phyloP scores from a whole-genome alignment of 345 rosid genomes.

The Microcos paniculata region DNA sequence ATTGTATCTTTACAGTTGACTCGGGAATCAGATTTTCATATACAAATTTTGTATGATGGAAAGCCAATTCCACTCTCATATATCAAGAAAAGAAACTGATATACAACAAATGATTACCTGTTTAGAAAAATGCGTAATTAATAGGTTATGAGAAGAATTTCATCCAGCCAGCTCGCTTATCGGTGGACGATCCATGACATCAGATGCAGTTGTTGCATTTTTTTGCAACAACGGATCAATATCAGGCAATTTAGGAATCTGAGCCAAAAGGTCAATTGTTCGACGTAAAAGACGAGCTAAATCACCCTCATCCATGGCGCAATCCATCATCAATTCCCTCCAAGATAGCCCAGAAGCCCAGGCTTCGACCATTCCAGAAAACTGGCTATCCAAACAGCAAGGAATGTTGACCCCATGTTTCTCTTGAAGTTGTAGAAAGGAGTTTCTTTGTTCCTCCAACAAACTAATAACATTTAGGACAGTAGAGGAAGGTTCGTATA shows the following conservation, averaged over 20 bases:
- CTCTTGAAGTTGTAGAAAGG: constrained; percentile 65
- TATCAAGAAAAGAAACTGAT: background rate
- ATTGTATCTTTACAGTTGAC: background rate
- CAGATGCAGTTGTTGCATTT: constrained; percentile 61
- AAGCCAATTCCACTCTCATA: background rate
- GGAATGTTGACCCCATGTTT: constrained; percentile 75
- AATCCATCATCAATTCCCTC: constrained; percentile 95
- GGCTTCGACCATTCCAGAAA: constrained; percentile 97
- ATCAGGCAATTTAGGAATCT: constrained; percentile 92
- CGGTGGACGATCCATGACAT: constrained; percentile 91
- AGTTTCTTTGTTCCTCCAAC: constrained; percentile 66
- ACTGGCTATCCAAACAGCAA: constrained; percentile 77
- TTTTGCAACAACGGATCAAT: constrained; percentile 62
- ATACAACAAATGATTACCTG: background rate
- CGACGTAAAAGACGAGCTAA: constrained; percentile 81
- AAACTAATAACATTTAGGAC: constrained; percentile 48
- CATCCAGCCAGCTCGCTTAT: constrained; percentile 88
- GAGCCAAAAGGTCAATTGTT: constrained; percentile 79
- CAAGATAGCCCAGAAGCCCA: constrained; percentile 97
- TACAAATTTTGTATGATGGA: background rate
- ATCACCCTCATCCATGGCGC: constrained; percentile 98
- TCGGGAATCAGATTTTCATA: background rate
- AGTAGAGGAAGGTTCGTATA: constrained; percentile 68
- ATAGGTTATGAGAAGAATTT: background rate
- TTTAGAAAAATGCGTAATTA: background rate